Conservation (phyloP, 768 basidiomycete genomes). For the Collybiopsis luxurians region DNA sequence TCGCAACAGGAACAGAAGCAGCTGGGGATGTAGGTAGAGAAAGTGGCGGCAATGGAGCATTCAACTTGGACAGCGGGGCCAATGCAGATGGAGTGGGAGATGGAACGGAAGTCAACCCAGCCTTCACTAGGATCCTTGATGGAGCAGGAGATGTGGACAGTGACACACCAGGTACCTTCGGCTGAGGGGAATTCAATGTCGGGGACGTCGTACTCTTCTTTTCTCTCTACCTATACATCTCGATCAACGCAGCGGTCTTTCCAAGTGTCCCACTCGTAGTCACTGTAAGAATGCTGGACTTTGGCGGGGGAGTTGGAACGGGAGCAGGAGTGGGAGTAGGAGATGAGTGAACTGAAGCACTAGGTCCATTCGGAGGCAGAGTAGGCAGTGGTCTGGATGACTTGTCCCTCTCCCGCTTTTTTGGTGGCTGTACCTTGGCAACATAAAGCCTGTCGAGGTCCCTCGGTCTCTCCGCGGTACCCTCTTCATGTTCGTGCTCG, state of each 20-base stretch:
- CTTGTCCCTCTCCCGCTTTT: background rate
- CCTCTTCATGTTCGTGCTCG: slow-evolving; percentile 11
- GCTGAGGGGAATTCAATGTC: slow-evolving; percentile 22
- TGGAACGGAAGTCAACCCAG: background rate
- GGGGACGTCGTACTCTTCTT: slow-evolving; percentile 34
- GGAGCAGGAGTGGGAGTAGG: background rate
- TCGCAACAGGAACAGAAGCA: background rate
- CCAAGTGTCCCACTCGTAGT: slow-evolving; percentile 33
- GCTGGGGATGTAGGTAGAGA: slow-evolving; percentile 16
- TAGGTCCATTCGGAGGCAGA: slow-evolving; percentile 2
- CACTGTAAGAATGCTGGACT: background rate
- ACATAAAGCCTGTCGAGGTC: background rate
- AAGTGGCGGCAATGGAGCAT: slow-evolving; percentile 1
- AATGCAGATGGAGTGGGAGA: background rate
- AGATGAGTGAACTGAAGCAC: background rate
- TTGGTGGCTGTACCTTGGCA: background rate
- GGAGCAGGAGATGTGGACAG: slow-evolving; percentile 28
- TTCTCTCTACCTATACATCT: slow-evolving; percentile 81
- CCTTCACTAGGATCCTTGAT: slow-evolving; percentile 39
- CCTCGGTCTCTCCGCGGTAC: slow-evolving; percentile 17
- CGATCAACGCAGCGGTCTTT: slow-evolving; percentile 77
- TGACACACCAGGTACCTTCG: background rate
- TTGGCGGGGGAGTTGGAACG: background rate
- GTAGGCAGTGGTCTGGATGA: slow-evolving; percentile 25
- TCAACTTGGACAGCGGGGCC: no score